Base-by-base conservation (phyloP, 2,329 filamentous ascomycete species). In the Didymella segeticola region DNA sequence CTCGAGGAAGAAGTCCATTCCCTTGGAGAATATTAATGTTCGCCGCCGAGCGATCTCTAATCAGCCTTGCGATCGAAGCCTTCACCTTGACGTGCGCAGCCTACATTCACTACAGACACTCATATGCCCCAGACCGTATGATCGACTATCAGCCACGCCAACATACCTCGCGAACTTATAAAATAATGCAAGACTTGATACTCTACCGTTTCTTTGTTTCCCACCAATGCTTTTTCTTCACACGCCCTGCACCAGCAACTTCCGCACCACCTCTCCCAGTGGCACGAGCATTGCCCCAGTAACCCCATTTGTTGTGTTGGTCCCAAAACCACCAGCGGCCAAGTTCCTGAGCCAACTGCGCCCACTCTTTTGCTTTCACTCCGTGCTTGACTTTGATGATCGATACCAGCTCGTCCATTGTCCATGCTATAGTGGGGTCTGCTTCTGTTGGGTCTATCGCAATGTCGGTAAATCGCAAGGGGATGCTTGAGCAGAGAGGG, bases 1-100 rank as follows among this genome's bases (percentile, higher is more conserved):
- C 52, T 70, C 53, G 64, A 72, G 58, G 70, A 71, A 71, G 70
- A 71, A 37, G 23, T n/a, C n/a, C n/a, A n/a, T n/a, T n/a, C n/a
- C n/a, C n/a, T n/a, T n/a, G n/a, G n/a, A n/a, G n/a, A n/a, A n/a
- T n/a, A n/a, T n/a, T n/a, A n/a, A n/a, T n/a, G n/a, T n/a, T n/a
- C n/a, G n/a, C n/a, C n/a, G n/a, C n/a, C n/a, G n/a, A n/a, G n/a
- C n/a, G n/a, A n/a, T n/a, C n/a, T n/a, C n/a, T n/a, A n/a, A n/a
- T n/a, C n/a, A n/a, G n/a, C n/a, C n/a, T n/a, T n/a, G n/a, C n/a
- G n/a, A n/a, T n/a, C n/a, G n/a, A n/a, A n/a, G n/a, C n/a, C n/a
- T n/a, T n/a, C n/a, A n/a, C n/a, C n/a, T n/a, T n/a, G n/a, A n/a
- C n/a, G n/a, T n/a, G n/a, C n/a, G n/a, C n/a, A n/a, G n/a, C n/a